phyloP scores from a whole-genome alignment of 2,329 filamentous ascomycete species.

The Salinomyces thailandicus region DNA sequence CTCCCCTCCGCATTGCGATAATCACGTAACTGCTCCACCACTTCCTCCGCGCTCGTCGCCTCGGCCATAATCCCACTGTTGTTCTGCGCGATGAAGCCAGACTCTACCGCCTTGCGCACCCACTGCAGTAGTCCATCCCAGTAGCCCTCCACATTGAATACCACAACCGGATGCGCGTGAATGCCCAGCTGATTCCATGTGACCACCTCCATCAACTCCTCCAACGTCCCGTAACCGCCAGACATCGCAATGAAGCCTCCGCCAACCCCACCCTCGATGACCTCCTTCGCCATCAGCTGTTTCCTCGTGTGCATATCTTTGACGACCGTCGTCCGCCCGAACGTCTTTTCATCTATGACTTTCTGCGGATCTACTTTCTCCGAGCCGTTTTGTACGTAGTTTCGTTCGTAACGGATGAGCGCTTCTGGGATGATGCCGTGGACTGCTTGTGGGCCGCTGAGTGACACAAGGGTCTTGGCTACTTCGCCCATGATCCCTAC shows the following conservation, averaged over 20 bases:
- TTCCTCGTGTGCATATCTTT: conserved; percentile 95
- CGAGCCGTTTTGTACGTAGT: conserved; percentile 36
- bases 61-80: conserved; percentile 72
- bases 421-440: conserved; percentile 90
- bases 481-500: conserved; percentile 93
- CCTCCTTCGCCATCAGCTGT: conserved; percentile 81
- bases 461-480: conserved; percentile 70
- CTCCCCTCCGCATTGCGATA: conserved; percentile 68
- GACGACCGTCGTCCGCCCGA: conserved; percentile 79
- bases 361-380: conserved; percentile 27
- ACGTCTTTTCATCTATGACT: conserved; percentile 54
- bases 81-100: conserved; percentile 62
- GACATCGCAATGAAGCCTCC: conserved; percentile 80
- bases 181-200: conserved; percentile 96
- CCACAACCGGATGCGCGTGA: conserved; percentile 65
- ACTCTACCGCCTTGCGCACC: conserved; percentile 63
- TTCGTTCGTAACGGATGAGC: conserved; percentile 65
- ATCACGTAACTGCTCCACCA: conserved; percentile 56
- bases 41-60: conserved; percentile 60
- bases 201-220: conserved; percentile 84
- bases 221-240: conserved; percentile 88
- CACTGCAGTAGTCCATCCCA: conserved; percentile 80
- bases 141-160: conserved; percentile 83
- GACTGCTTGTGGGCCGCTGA: conserved; percentile 69
- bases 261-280: conserved; percentile 69